Conservation (phyloP, 1,284 basidiomycete species). For the Phellopilus nigrolimitatus region DNA sequence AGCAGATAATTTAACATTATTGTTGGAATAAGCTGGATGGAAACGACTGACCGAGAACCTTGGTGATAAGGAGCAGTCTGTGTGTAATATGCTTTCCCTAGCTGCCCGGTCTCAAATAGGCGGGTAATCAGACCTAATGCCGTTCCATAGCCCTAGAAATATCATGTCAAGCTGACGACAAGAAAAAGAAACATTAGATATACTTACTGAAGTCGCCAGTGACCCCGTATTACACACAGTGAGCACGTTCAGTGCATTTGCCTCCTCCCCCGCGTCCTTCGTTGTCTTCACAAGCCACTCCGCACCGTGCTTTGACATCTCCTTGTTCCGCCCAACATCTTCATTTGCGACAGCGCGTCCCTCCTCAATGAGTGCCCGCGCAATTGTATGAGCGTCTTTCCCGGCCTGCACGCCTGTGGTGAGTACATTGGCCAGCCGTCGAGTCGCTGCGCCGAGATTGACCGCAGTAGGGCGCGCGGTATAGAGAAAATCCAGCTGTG, state of each 20-base stretch:
- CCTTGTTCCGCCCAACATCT: conserved; percentile 78
- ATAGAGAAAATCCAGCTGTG: conserved; percentile 67
- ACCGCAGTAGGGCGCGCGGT: conserved; percentile 92
- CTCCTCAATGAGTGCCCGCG: conserved; percentile 56
- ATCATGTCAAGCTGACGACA: conserved; percentile 11
- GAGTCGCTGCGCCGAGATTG: conserved; percentile 81
- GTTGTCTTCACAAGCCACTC: conserved; percentile 73
- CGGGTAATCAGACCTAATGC: conserved; percentile 91
- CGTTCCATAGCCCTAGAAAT: conserved; percentile 83
- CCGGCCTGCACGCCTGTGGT: conserved; percentile 1
- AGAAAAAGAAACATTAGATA: conserved; percentile 7
- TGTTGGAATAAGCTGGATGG: neutral
- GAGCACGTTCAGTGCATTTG: conserved; percentile 65
- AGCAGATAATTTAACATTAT: neutral
- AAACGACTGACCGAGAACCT: conserved; percentile 56
- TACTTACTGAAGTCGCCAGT: conserved; percentile 80
- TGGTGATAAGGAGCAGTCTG: conserved; percentile 94
- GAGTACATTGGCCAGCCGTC: conserved; percentile 44
- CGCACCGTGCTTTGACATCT: conserved; percentile 79
- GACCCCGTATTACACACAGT: conserved; percentile 97
- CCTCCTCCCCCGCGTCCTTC: conserved; percentile 41
- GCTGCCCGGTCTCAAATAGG: conserved; percentile 70
- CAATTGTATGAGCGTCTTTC: conserved; percentile 38
- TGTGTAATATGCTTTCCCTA: conserved; percentile 82
- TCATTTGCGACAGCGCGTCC: conserved; percentile 69